These are phyloP conservation scores for Boletus tomentosulus DNA, from an alignment of 768 basidiomycete genomes.

Conservation along the genomic window DNA sequence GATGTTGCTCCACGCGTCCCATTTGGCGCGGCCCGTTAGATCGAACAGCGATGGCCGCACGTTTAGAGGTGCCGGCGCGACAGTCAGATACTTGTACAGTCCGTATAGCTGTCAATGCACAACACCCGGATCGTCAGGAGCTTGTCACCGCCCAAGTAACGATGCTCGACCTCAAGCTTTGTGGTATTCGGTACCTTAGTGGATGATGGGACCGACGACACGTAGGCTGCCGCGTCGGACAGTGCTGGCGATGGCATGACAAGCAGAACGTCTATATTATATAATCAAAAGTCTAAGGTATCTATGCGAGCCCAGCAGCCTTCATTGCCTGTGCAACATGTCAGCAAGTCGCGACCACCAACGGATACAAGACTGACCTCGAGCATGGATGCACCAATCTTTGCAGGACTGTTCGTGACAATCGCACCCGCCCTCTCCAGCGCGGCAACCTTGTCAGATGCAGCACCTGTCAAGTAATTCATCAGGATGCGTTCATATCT, in stretches of 20 bases:
- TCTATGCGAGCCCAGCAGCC: conserved; percentile 65
- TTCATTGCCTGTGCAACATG: conserved; percentile 60
- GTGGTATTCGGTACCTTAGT: conserved; percentile 51
- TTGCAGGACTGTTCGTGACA: conserved; percentile 93
- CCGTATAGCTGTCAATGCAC: conserved; percentile 66
- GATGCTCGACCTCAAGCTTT: conserved; percentile 68
- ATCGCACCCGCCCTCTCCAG: conserved; percentile 89
- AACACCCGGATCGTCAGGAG: conserved; percentile 24
- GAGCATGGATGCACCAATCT: conserved; percentile 87
- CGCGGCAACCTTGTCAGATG: conserved; percentile 88
- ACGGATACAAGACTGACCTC: conserved; percentile 50
- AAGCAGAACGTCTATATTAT: conserved; percentile 32
- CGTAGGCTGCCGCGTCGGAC: conserved; percentile 56
- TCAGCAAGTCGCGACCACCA: conserved; percentile 3
- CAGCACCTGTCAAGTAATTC: conserved; percentile 51
- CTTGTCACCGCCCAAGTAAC: conserved; percentile 10
- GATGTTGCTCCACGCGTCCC: conserved; percentile 73
- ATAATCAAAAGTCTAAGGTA: conserved; percentile 28
- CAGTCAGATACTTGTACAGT: conserved; percentile 73
- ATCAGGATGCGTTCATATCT: background rate
- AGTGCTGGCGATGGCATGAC: conserved; percentile 40
- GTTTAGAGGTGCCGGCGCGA: conserved; percentile 48
- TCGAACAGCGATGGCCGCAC: conserved; percentile 75
- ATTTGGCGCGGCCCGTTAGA: conserved; percentile 75
- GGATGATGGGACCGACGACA: conserved; percentile 54